Conservation (phyloP, 2,329 filamentous ascomycete genomes). For the Pestalotiopsis sp. region DNA sequence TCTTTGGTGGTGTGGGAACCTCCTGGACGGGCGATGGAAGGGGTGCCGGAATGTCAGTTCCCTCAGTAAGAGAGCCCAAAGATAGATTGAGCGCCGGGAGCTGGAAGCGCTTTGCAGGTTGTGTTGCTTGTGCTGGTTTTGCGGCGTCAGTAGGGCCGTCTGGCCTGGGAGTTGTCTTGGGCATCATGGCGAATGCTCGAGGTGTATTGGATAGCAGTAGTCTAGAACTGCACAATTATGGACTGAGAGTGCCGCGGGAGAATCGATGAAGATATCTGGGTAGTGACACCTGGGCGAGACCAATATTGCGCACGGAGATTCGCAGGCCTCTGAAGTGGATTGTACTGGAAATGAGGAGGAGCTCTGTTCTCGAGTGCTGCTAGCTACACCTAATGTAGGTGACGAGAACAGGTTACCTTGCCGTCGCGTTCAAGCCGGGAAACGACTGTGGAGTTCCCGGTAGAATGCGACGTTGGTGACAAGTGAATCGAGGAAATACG, state of each 20-base stretch:
- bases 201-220: not conserved
- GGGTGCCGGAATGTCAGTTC: conserved; percentile 63
- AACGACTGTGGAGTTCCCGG: not conserved
- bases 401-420: not conserved
- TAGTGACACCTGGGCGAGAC: not conserved
- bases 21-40: conserved; percentile 55
- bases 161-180: conserved; percentile 2
- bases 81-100: conserved; percentile 62
- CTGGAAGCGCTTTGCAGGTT: conserved; percentile 49
- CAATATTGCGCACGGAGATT: not conserved
- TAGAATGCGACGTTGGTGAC: not conserved
- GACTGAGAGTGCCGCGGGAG: not conserved
- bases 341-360: not conserved
- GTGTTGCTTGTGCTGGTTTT: not conserved
- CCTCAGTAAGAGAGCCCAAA: conserved; percentile 62
- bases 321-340: not conserved
- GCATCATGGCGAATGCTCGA: conserved; percentile 12
- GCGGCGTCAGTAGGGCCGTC: conserved; percentile 1
- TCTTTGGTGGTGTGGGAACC: conserved; percentile 46
- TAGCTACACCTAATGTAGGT: not conserved
- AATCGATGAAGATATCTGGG: not conserved
- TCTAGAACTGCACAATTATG: not conserved
- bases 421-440: not conserved
- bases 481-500: not conserved
- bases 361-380: not conserved